Evolutionary conservation across 352 stramenopile genomes (phyloP).

Genomic region (Pythium folliculosum): DNA sequence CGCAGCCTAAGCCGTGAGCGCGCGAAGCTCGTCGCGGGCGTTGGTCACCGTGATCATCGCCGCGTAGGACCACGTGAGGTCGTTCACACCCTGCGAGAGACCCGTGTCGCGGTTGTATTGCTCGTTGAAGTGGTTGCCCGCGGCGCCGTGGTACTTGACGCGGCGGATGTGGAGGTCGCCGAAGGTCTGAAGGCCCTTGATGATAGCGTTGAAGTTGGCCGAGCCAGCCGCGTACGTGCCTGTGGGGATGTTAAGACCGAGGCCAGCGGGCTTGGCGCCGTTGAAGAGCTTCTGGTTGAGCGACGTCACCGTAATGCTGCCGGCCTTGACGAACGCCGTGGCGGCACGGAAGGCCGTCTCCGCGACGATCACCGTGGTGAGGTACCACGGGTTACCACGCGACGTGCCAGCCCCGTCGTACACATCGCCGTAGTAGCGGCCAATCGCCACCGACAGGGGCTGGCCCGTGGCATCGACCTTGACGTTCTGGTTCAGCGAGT

Average conservation of each 20-base stretch:
- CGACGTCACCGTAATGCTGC: slow-evolving; percentile 23
- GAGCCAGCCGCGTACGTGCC: slow-evolving; percentile 21
- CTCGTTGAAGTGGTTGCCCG: slow-evolving; percentile 32
- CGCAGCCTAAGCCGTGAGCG: slow-evolving; percentile 17
- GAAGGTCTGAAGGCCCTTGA: slow-evolving; percentile 23
- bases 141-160: slow-evolving; percentile 32
- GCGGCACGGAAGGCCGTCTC: slow-evolving; percentile 23
- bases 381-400: slow-evolving; percentile 31
- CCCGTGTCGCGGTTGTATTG: slow-evolving; percentile 38
- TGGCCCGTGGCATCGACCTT: slow-evolving; percentile 11
- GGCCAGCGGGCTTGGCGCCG: slow-evolving; percentile 13
- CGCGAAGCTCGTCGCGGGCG: slow-evolving; percentile 31
- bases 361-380: slow-evolving; percentile 21
- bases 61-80: slow-evolving; percentile 36
- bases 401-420: slow-evolving; percentile 26
- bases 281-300: slow-evolving; percentile 34
- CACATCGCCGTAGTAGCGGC: slow-evolving; percentile 30
- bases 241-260: slow-evolving; percentile 22
- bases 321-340: slow-evolving; percentile 26
- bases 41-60: slow-evolving; percentile 25
- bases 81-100: slow-evolving; percentile 29
- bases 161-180: slow-evolving; percentile 31
- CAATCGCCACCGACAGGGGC: slow-evolving; percentile 28
- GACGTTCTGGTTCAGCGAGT: slow-evolving; percentile 27
- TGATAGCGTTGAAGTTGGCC: slow-evolving; percentile 23